phyloP scores from a whole-genome alignment of 2,329 filamentous ascomycete species.

The Xylariaceae sp. region DNA sequence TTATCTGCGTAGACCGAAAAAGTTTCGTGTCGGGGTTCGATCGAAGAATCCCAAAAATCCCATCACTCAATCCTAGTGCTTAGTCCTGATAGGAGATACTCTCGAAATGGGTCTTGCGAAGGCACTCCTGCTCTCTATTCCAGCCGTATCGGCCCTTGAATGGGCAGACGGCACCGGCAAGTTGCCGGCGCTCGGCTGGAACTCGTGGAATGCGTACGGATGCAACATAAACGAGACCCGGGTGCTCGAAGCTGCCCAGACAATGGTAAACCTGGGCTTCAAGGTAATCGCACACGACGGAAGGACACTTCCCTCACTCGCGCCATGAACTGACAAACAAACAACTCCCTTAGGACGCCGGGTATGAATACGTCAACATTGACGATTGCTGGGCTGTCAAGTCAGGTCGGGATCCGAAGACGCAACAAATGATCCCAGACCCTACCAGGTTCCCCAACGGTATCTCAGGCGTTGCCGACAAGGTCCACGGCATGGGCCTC shows the following conservation, averaged over 20 bases:
- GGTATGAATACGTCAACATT: slow-evolving; percentile 55
- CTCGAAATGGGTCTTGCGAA: slow-evolving; percentile 3
- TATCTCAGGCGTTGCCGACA: slow-evolving; percentile 46
- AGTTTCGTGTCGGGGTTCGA: too few relatives aligned
- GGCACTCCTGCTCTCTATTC: slow-evolving; percentile 4
- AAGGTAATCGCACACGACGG: slow-evolving; percentile 27
- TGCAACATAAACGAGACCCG: slow-evolving; percentile 46
- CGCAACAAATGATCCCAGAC: slow-evolving; percentile 42
- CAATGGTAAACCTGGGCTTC: slow-evolving; percentile 36
- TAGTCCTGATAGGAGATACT: too few relatives aligned
- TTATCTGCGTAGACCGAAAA: too few relatives aligned
- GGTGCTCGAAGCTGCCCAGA: slow-evolving; percentile 42
- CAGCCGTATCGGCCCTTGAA: slow-evolving; percentile 12
- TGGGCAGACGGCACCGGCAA: slow-evolving; percentile 16
- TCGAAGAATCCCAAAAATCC: too few relatives aligned
- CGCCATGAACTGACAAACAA: slow-evolving; percentile 27
- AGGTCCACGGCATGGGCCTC: slow-evolving; percentile 51
- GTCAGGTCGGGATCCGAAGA: slow-evolving; percentile 35
- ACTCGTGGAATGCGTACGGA: slow-evolving; percentile 48
- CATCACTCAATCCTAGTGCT: too few relatives aligned
- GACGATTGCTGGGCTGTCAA: slow-evolving; percentile 58
- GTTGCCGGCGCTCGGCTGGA: slow-evolving; percentile 43
- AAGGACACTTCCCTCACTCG: too few relatives aligned
- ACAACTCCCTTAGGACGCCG: slow-evolving; percentile 47
- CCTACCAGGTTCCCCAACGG: slow-evolving; percentile 51